A percentile compares a stretch with the other conserved stretches of the same genome.
Evolutionary conservation across 1,139 yeast genomes (phyloP).

Genomic region (Hyphopichia fennica): DNA sequence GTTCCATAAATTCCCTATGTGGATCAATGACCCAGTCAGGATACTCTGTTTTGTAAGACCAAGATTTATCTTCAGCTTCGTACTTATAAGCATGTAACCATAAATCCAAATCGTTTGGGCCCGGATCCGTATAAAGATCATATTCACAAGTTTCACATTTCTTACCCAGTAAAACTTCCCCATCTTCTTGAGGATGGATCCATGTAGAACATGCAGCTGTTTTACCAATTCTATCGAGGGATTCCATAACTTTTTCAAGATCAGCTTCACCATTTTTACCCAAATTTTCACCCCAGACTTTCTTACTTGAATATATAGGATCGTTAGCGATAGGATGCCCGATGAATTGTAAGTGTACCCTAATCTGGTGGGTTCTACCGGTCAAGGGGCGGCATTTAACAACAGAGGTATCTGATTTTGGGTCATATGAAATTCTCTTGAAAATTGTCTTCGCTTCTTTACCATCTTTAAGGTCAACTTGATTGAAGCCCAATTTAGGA

Average conservation of each 20-base stretch:
- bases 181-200: conserved; percentile 56
- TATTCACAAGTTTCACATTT: conserved; percentile 67
- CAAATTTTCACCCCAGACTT: conserved; percentile 68
- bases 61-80: conserved; percentile 53
- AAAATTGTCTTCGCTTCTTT: conserved; percentile 63
- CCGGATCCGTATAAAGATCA: conserved; percentile 85
- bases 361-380: conserved; percentile 92
- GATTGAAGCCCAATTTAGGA: conserved; percentile 77
- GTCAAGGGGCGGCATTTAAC: conserved; percentile 85
- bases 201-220: conserved; percentile 66
- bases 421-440: conserved; percentile 60
- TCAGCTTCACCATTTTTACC: conserved; percentile 58
- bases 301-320: conserved; percentile 70
- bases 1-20: conserved; percentile 54
- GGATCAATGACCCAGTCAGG: conserved; percentile 85
- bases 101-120: conserved; percentile 77
- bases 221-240: conserved; percentile 68
- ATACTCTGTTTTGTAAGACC: conserved; percentile 77
- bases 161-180: conserved; percentile 60
- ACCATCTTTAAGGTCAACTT: conserved; percentile 63
- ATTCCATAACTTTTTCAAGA: conserved; percentile 40
- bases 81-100: conserved; percentile 91
- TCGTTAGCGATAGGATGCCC: conserved; percentile 95
- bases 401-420: conserved; percentile 56
- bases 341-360: conserved; percentile 85